Evolutionary conservation across 2,329 filamentous ascomycete genomes (phyloP), one percentile per base, ranked within the genome.

Genomic region (Fonsecaea multimorphosa): DNA sequence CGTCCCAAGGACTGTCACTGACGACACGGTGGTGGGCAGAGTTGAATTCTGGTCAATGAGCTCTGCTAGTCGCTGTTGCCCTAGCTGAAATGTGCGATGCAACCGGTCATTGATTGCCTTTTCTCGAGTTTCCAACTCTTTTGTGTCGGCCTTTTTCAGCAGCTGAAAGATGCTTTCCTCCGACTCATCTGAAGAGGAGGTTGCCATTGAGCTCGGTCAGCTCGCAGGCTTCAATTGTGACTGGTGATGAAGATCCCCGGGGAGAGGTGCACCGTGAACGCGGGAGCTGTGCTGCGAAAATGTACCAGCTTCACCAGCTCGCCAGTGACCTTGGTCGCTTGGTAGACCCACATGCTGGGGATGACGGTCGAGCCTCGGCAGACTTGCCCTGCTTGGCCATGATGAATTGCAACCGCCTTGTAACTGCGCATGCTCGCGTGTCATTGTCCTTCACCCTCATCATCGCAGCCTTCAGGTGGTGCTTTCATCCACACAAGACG

Each of bases 21-120:
- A 91, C 72, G 91, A 91, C 76, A 99, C 89, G 14, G 92, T 92
- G 73, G 95, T 91, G 46, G 95, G 94, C 64, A 95, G 87, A 51
- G 91, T 91, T 71, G 90, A 89, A 77, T 98, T 96, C 78, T 91
- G 86, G 71, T 88, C 86, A 74, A 96, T 86, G 79, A 92, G 78
- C 76, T 91, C 87, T 40, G 82, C 83, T 62, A 91, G 82, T 62
- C 88, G 83, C 71, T 84, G 77, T 74, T 91, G 87, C 22, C 87
- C 85, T 75, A 86, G 87, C 71, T 86, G 81, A 69, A 87, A 84
- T 66, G 88, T 86, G 29, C 81, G 80, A 70, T 83, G 79, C 24
- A 86, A 79, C 58, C 85, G 82, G 73, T 86, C 84, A 75, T 86
- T 85, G 73, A 89, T 78, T 64, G 86, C 85, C 72, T 85, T 82